These are phyloP conservation scores for Spathaspora boniae DNA, from an alignment of 805 yeast genomes.

Conservation along the genomic window DNA sequence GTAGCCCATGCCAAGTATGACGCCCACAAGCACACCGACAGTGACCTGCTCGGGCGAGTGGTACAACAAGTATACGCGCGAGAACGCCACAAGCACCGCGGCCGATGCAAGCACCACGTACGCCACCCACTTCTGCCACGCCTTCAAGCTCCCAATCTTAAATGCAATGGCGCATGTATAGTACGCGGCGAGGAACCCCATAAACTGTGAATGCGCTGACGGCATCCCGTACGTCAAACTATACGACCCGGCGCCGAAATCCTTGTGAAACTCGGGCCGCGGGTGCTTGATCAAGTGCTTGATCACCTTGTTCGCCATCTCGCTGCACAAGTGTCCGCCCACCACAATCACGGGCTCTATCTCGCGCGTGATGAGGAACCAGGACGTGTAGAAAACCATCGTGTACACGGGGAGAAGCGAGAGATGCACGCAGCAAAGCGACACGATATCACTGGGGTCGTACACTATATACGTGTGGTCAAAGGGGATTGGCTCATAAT, in stretches of 20 bases:
- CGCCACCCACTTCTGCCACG: conserved; percentile 24
- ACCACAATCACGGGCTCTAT: conserved; percentile 81
- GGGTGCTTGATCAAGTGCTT: conserved; percentile 66
- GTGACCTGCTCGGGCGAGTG: conserved; percentile 72
- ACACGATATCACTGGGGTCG: conserved; percentile 59
- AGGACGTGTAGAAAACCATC: conserved; percentile 74
- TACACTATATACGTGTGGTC: conserved; percentile 86
- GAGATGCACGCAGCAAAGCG: conserved; percentile 62
- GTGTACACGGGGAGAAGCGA: conserved; percentile 80
- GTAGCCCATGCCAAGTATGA: conserved; percentile 54
- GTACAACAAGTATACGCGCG: conserved; percentile 75
- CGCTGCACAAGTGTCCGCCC: conserved; percentile 81
- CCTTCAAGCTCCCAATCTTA: conserved; percentile 35
- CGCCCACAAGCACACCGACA: conserved; percentile 69
- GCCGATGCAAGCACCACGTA: conserved; percentile 21
- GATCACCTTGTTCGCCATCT: conserved; percentile 62
- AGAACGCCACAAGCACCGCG: conserved; percentile 50
- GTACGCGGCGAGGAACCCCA: conserved; percentile 78
- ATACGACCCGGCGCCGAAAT: conserved; percentile 40
- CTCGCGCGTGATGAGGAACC: conserved; percentile 81
- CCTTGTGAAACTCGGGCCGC: conserved; percentile 61
- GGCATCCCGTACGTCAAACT: conserved; percentile 91
- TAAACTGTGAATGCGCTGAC: conserved; percentile 92
- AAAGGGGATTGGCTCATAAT: conserved; percentile 52
- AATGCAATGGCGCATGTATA: conserved; percentile 42